These are phyloP conservation scores for Chrysanthemum makinoi DNA, from an alignment of 129 eudicot species.

Conservation along the genomic window DNA sequence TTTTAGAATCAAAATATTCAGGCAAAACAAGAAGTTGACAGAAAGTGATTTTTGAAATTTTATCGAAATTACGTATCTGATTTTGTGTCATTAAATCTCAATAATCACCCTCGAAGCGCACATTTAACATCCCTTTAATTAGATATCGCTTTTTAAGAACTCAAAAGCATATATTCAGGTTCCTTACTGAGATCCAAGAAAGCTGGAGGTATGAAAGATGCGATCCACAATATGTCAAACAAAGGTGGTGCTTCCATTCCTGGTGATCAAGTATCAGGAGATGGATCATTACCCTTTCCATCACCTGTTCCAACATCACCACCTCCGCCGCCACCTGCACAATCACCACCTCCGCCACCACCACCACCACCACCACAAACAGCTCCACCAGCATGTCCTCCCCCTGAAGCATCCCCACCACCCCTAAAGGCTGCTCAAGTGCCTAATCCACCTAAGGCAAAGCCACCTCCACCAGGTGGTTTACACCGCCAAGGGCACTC, in stretches of 20 bases:
- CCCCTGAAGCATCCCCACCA: conserved; percentile 45
- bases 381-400: conserved; percentile 32
- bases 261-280: conserved; percentile 21
- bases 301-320: conserved; percentile 1
- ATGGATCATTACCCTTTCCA: conserved; percentile 15
- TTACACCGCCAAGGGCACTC: conserved; percentile 32
- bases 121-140: neutral
- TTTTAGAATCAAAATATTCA: too few relatives aligned
- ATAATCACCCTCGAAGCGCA: neutral
- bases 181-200: conserved; percentile 23
- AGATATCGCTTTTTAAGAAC: neutral
- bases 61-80: neutral
- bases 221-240: conserved; percentile 12
- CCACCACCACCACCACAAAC: conserved; percentile 20
- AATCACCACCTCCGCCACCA: neutral
- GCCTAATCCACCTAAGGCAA: conserved; percentile 60
- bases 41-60: neutral
- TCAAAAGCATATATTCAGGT: conserved; percentile 7
- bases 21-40: too few relatives aligned
- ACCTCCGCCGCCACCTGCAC: neutral
- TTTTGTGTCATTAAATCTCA: neutral
- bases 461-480: conserved; percentile 51
- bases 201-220: conserved; percentile 6
- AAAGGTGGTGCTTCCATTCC: conserved; percentile 26
- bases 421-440: conserved; percentile 49